These are phyloP conservation scores for Cladophialophora immunda DNA, from an alignment of 2,329 filamentous ascomycete genomes.

Conservation along the genomic window DNA sequence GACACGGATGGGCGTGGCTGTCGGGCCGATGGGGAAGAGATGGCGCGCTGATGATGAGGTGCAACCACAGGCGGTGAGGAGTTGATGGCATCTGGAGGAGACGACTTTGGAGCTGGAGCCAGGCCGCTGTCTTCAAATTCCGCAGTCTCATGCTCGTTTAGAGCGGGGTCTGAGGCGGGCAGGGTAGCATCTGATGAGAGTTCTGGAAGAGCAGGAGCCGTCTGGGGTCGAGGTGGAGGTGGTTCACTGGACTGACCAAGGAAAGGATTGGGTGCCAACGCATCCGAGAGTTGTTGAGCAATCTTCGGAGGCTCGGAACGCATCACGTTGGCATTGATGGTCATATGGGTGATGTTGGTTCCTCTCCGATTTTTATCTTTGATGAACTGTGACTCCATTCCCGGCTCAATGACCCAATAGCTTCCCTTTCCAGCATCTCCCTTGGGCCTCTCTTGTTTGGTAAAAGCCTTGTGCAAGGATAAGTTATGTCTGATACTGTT, in stretches of 20 bases:
- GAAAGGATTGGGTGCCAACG: conserved; percentile 37
- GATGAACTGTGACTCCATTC: conserved; percentile 87
- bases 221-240: conserved; percentile 42
- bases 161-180: conserved; percentile 72
- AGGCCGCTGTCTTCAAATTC: conserved; percentile 51
- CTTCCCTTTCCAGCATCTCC: conserved; percentile 97
- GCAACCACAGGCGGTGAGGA: conserved; percentile 87
- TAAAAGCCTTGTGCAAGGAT: conserved; percentile 94
- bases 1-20: conserved; percentile 63
- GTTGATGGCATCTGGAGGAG: conserved; percentile 69
- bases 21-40: conserved; percentile 71
- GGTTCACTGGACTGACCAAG: conserved; percentile 46
- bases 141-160: conserved; percentile 60
- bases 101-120: conserved; percentile 51
- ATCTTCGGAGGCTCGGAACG: conserved; percentile 34
- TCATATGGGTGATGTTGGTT: conserved; percentile 50
- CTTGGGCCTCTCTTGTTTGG: conserved; percentile 94
- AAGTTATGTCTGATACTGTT: conserved; percentile 99
- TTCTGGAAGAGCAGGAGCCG: conserved; percentile 54
- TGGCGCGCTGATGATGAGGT: conserved; percentile 67
- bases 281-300: conserved; percentile 37
- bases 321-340: conserved; percentile 48
- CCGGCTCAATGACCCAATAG: conserved; percentile 94
- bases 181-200: conserved; percentile 81
- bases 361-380: conserved; percentile 73